phyloP scores from a whole-genome alignment of 306 rosid genomes.

The Nissolia schottii region DNA sequence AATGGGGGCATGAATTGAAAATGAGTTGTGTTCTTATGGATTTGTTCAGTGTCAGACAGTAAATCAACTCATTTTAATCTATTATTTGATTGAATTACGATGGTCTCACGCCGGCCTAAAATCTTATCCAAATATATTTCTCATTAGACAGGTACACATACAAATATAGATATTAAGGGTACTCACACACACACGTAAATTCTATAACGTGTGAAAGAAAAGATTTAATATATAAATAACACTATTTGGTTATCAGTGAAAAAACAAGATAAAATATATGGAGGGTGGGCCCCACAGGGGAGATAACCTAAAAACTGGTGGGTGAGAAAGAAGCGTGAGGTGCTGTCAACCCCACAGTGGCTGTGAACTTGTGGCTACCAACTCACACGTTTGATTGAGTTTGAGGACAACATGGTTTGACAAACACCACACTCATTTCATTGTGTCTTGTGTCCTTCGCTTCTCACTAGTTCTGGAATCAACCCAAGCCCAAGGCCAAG shows the following conservation, averaged over 20 bases:
- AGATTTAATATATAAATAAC: too few relatives aligned
- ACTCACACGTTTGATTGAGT: constrained; percentile 24
- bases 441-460: constrained; percentile 21
- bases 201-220: too few relatives aligned
- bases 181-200: too few relatives aligned
- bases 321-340: constrained; percentile 40
- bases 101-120: too few relatives aligned
- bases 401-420: constrained; percentile 34
- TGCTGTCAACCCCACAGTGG: constrained; percentile 45
- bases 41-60: too few relatives aligned
- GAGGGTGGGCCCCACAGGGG: constrained; percentile 46
- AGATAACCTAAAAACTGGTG: constrained; percentile 46
- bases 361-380: constrained; percentile 66
- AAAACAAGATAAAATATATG: not conserved
- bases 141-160: too few relatives aligned
- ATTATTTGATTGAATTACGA: too few relatives aligned
- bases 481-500: not conserved
- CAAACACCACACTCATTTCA: constrained; percentile 32
- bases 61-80: too few relatives aligned
- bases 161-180: too few relatives aligned
- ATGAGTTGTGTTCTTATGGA: too few relatives aligned
- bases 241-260: not conserved
- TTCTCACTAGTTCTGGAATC: constrained; percentile 33
- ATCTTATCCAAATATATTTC: too few relatives aligned
- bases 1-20: not conserved